Evolutionary conservation across 805 yeast genomes (phyloP).

Genomic region (Pachysolen tannophilus): DNA sequence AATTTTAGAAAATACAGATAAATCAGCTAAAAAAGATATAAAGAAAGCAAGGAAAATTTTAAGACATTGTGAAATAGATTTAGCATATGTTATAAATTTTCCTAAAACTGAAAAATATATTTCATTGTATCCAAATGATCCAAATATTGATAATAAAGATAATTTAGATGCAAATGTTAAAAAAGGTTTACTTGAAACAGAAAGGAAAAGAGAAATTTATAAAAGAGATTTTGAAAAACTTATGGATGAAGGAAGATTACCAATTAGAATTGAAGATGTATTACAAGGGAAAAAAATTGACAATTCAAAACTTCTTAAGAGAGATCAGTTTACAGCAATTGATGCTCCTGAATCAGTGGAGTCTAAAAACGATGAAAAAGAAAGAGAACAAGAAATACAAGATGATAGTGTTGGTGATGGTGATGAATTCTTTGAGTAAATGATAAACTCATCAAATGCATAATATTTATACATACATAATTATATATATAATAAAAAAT

Average conservation of each 20-base stretch:
- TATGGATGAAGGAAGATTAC: constrained; percentile 46
- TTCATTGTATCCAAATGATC: constrained; percentile 55
- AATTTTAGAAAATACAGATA: constrained; percentile 25
- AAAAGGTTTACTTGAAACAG: constrained; percentile 35
- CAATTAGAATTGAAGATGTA: constrained; percentile 40
- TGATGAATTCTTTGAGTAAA: constrained; percentile 12
- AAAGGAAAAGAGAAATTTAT: constrained; percentile 33
- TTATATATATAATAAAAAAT: background rate
- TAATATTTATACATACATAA: background rate
- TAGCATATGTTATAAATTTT: constrained; percentile 67
- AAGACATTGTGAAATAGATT: constrained; percentile 53
- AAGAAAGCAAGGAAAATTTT: constrained; percentile 39
- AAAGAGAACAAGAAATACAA: background rate
- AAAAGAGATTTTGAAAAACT: constrained; percentile 45
- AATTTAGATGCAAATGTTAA: constrained; percentile 25
- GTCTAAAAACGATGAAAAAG: background rate
- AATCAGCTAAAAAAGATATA: constrained; percentile 19
- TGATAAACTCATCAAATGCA: background rate
- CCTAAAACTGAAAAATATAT: constrained; percentile 78
- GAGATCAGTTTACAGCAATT: constrained; percentile 2
- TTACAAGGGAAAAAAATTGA: constrained; percentile 29
- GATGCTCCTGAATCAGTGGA: constrained; percentile 7
- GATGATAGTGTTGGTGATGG: background rate
- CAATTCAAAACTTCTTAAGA: constrained; percentile 1
- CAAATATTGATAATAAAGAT: constrained; percentile 22